Percentiles rank a stretch among this genome's conserved stretches.
Evolutionary conservation across 1,284 basidiomycete genomes (phyloP).

Genomic region (Fomitopsis palustris): DNA sequence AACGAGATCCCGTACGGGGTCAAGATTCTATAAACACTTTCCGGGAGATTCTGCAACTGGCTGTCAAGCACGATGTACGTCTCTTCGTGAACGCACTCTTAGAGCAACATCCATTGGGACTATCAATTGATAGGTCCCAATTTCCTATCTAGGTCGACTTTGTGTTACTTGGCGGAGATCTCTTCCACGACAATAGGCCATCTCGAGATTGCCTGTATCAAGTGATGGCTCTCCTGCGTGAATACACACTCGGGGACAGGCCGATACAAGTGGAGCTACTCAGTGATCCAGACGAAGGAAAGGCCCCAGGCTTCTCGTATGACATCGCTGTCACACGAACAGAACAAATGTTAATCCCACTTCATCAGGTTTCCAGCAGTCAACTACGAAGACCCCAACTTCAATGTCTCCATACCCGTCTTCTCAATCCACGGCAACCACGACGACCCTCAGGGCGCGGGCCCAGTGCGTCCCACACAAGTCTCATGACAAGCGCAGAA

Average conservation of each 20-base stretch:
- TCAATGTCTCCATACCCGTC: constrained; percentile 93
- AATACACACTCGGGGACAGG: constrained; percentile 87
- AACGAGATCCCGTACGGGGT: constrained; percentile 92
- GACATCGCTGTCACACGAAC: constrained; percentile 23
- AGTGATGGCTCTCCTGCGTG: constrained; percentile 84
- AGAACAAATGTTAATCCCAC: no score
- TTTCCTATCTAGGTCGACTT: constrained; percentile 74
- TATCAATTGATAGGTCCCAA: not conserved
- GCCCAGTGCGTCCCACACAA: constrained; percentile 55
- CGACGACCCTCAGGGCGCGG: constrained; percentile 97
- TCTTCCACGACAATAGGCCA: constrained; percentile 98
- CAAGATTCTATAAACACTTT: constrained; percentile 97
- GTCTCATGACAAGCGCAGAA: not conserved
- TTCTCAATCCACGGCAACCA: constrained; percentile 99
- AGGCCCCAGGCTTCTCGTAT: constrained; percentile 80
- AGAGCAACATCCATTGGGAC: no score
- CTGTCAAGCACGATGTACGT: constrained; percentile 80
- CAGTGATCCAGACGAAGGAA: constrained; percentile 90
- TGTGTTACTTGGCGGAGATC: constrained; percentile 90
- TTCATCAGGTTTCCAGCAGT: constrained; percentile 94
- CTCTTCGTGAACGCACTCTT: no score
- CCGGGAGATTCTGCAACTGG: constrained; percentile 89
- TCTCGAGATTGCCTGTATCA: constrained; percentile 88
- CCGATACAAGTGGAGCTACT: constrained; percentile 88
- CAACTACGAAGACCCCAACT: constrained; percentile 96